These are phyloP conservation scores for Nadsonia fulvescens DNA, from an alignment of 805 yeast genomes.

Conservation along the genomic window DNA sequence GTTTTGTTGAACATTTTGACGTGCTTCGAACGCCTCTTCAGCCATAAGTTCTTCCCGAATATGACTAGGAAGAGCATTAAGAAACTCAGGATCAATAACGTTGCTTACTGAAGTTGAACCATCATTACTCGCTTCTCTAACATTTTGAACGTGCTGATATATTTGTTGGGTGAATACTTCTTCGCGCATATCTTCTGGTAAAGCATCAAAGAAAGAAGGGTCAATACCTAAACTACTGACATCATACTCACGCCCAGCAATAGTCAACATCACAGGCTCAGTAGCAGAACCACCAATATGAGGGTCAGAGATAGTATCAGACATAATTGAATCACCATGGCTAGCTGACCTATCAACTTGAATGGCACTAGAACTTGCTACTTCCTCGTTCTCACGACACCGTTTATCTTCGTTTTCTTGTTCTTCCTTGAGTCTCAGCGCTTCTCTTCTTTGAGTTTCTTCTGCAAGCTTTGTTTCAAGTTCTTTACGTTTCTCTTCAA, in stretches of 20 bases:
- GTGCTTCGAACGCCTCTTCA: constrained; percentile 14
- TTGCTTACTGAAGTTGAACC: not conserved
- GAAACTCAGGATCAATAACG: constrained; percentile 64
- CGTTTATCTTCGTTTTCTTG: constrained; percentile 6
- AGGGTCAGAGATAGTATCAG: constrained; percentile 10
- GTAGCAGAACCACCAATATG: constrained; percentile 6
- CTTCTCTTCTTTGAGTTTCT: constrained; percentile 20
- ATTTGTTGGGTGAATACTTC: constrained; percentile 80
- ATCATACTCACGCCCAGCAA: constrained; percentile 67
- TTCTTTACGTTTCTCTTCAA: constrained; percentile 8
- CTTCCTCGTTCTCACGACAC: constrained; percentile 16
- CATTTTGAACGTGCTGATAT: constrained; percentile 4
- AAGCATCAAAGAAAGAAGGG: constrained; percentile 74
- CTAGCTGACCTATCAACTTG: constrained; percentile 7
- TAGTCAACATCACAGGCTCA: constrained; percentile 48
- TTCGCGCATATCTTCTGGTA: constrained; percentile 85
- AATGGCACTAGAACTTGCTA: constrained; percentile 10
- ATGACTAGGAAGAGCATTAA: constrained; percentile 58
- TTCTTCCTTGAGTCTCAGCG: constrained; percentile 10
- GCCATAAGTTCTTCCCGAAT: constrained; percentile 26
- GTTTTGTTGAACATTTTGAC: too few species aligned
- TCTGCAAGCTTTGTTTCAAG: constrained; percentile 14
- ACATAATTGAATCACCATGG: constrained; percentile 8
- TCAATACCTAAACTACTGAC: constrained; percentile 83
- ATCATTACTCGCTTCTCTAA: too few species aligned